These are phyloP conservation scores for Argentina anserina DNA, from an alignment of 306 rosid species.

Conservation along the genomic window DNA sequence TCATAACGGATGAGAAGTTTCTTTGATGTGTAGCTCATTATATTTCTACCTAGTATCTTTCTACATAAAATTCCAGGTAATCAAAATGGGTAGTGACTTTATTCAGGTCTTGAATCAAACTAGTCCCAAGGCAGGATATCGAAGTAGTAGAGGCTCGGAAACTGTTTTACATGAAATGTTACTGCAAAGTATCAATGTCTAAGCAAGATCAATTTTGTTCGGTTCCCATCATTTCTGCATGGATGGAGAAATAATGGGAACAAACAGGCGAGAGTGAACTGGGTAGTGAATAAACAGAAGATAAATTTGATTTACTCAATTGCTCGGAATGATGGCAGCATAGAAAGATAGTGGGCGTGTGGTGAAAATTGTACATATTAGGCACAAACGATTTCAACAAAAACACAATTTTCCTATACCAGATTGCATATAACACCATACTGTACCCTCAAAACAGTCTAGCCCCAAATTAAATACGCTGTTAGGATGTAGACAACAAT, in stretches of 20 bases:
- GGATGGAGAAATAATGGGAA: neutral
- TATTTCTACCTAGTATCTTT: neutral
- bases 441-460: neutral
- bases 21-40: neutral
- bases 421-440: slow-evolving; percentile 7
- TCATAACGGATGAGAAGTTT: neutral
- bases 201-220: neutral
- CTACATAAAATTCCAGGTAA: neutral
- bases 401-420: neutral
- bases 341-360: neutral
- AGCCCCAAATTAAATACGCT: neutral
- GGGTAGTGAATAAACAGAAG: neutral
- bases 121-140: neutral
- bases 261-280: neutral
- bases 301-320: neutral
- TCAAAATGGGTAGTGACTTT: neutral
- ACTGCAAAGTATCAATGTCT: neutral
- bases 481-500: neutral
- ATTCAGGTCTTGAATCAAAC: neutral
- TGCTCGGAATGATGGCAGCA: neutral
- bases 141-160: neutral
- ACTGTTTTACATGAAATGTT: neutral
- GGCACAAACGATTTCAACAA: neutral
- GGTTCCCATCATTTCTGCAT: neutral
- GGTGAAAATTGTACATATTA: neutral